Evolutionary conservation across 2,329 filamentous ascomycete species (phyloP), one percentile per base, ranked within the genome.

Genomic region (Colletotrichum destructivum): DNA sequence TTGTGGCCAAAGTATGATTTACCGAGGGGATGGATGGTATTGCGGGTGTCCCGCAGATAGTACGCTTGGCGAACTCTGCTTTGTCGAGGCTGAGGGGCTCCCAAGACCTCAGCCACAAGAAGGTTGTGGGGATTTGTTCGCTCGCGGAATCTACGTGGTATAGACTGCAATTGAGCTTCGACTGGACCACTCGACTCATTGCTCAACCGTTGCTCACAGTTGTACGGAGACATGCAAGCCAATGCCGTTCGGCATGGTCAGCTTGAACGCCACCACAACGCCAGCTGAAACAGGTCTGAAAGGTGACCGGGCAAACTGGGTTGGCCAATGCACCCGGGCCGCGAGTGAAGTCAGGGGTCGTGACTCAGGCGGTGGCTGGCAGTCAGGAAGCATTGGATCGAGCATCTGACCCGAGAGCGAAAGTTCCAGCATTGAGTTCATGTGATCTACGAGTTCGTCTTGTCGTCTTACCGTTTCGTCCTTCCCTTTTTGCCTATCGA

Each of bases 321-420:
- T 23, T 54, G 47, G 23, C 40, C 47, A 59, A 44, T 35, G 44
- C 61, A 61, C 61, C 59, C 52, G 18, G 66, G 47, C 61, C 60
- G 61, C 56, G 8, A 59, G 12, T 51, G 23, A n/a, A 44, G 47
- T 46, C n/a, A 11, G 31, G 31, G 31, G 18, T 13, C 68, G 54
- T 62, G 68, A 71, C 54, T 71, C 68, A 26, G 46, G 26, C 55
- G 67, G 62, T 54, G 62, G 55, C 54, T 31, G 40, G 16, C 51
- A 31, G 59, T 18, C 40, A 18, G 67, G n/a, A 47, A 66, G 26
- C 21, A 51, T 61, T 38, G 26, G 49, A n/a, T 31, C 38, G 44
- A 54, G 57, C 65, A 38, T 44, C 40, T 15, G 26, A 66, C 49
- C 47, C 31, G 62, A 66, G 56, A 70, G 55, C 67, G 67, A 70